phyloP scores from a whole-genome alignment of 805 yeast species.

The Saccharomycopsis sp. region DNA sequence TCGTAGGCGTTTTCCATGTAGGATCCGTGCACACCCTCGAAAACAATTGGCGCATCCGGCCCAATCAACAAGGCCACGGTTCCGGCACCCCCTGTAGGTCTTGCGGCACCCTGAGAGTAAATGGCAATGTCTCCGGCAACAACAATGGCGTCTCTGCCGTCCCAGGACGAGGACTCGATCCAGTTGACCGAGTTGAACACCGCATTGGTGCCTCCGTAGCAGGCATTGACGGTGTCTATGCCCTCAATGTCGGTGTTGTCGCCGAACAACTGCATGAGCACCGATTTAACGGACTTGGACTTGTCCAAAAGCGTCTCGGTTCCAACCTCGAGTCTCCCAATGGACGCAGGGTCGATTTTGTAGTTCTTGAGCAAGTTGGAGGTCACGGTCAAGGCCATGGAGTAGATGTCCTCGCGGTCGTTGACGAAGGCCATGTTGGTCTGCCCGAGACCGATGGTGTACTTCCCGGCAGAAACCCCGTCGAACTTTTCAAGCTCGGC shows the following conservation, averaged over 20 bases:
- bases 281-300: slow-evolving; percentile 94
- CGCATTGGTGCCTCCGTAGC: slow-evolving; percentile 98
- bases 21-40: slow-evolving; percentile 84
- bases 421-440: slow-evolving; percentile 96
- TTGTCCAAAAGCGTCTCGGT: slow-evolving; percentile 96
- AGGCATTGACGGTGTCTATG: slow-evolving; percentile 91
- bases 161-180: slow-evolving; percentile 96
- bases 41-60: slow-evolving; percentile 94
- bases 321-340: slow-evolving; percentile 97
- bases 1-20: slow-evolving; percentile 97
- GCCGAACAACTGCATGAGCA: slow-evolving; percentile 87
- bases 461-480: slow-evolving; percentile 87
- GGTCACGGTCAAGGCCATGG: slow-evolving; percentile 85
- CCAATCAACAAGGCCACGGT: slow-evolving; percentile 86
- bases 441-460: slow-evolving; percentile 98
- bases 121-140: slow-evolving; percentile 98
- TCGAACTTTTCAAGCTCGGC: slow-evolving; percentile 78
- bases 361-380: slow-evolving; percentile 72
- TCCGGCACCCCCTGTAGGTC: slow-evolving; percentile 99
- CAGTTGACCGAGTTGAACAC: slow-evolving; percentile 90
- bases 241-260: slow-evolving; percentile 92
- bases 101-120: slow-evolving; percentile 93
- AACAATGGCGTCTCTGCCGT: slow-evolving; percentile 95
- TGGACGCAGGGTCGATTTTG: slow-evolving; percentile 67
- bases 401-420: slow-evolving; percentile 96